Evolutionary conservation across 2,329 filamentous ascomycete species (phyloP), one percentile per base, ranked within the genome.

Genomic region (Teratosphaeria zuluensis): DNA sequence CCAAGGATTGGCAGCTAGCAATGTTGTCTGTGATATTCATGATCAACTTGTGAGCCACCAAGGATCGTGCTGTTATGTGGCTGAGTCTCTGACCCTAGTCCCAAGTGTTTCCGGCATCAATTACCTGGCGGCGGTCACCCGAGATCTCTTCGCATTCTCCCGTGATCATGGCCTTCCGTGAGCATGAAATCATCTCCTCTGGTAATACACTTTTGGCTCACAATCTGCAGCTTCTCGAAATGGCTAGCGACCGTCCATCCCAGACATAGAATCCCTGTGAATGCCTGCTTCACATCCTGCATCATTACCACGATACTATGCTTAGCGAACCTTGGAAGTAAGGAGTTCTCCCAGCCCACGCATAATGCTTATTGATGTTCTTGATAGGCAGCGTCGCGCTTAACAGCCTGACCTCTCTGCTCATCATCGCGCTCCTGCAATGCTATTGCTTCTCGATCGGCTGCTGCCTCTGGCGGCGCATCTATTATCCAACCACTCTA

Each of bases 331-430:
- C 12, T 79, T 78, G 3, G 78, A 80, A 61, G 52, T 21, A 28
- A 28, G 24, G 24, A 28, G 24, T 28, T 4, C 24, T 28, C 24
- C 24, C 24, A 28, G 24, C 24, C 4, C 4, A 28, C 24, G 24
- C 24, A 28, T 28, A 2, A 28, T 28, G 24, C 24, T 28, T 28
- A 28, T 28, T 28, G 24, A 28, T 28, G 24, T 28, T 28, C 24
- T 28, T 28, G 24, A 28, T 28, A 28, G 24, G 24, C 24, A 53
- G 28, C 28, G 28, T 35, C 12, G 16, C 28, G 4, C 52, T 79
- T 56, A 70, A 73, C 58, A 75, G 74, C 51, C 74, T 77, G 53
- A 70, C 78, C 24, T 73, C 74, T 5, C 68, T 78, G 8, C 69
- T 70, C 3, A 70, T 73, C 2, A 70, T 66, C 30, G 73, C 75